Conservation (phyloP, 78 protist genomes). For the Bodo saltans region DNA sequence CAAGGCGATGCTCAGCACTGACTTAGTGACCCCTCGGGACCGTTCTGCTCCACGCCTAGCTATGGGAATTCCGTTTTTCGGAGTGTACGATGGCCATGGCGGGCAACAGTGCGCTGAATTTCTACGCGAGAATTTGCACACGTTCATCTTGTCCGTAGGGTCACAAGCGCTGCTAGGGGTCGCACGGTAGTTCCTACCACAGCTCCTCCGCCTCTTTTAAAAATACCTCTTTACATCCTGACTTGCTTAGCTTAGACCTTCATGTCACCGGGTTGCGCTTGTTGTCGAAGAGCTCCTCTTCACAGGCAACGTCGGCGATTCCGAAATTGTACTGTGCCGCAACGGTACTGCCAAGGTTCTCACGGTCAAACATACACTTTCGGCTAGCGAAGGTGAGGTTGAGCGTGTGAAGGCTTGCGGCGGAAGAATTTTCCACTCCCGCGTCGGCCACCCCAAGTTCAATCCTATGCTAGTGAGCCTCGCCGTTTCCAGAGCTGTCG, state of each 20-base stretch:
- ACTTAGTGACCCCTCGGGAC: neutral
- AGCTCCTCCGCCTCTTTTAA: too few species aligned
- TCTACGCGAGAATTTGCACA: neutral
- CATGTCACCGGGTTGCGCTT: too few species aligned
- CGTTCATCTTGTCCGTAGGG: neutral
- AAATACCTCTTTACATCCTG: too few species aligned
- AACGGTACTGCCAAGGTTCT: neutral
- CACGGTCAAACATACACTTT: neutral
- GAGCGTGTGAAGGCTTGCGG: constrained; percentile 11
- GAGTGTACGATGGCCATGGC: constrained; percentile 34
- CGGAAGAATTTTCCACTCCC: neutral
- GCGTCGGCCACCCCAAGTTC: constrained; percentile 2
- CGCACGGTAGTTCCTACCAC: too few species aligned
- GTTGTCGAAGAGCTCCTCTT: neutral
- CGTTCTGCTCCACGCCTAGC: neutral
- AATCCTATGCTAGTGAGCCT: constrained; percentile 18
- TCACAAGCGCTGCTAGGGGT: too few species aligned
- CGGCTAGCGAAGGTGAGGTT: neutral
- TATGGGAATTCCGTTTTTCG: constrained; percentile 2
- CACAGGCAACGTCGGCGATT: constrained; percentile 15
- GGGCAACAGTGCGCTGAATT: constrained; percentile 5
- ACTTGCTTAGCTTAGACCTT: too few species aligned
- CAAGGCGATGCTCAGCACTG: neutral
- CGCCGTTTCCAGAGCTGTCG: constrained; percentile 64
- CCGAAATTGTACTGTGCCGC: constrained; percentile 11